Conservation (phyloP, 2,329 filamentous ascomycete genomes). For the Apiospora phragmitis region DNA sequence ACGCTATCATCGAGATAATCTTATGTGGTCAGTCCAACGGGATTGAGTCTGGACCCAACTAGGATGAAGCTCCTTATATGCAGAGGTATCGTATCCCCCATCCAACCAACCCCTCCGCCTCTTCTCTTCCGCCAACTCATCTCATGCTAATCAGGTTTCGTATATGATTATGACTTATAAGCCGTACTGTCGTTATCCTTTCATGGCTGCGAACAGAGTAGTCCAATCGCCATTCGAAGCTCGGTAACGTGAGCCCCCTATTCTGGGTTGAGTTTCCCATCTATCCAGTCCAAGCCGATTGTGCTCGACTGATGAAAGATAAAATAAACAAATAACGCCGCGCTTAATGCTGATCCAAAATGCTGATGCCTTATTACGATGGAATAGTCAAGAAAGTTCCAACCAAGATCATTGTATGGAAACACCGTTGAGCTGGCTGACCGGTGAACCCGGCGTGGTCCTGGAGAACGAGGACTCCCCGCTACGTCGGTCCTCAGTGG, state of each 20-base stretch:
- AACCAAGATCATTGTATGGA: not conserved
- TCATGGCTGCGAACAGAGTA: not conserved
- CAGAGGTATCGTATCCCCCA: not conserved
- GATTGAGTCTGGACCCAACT: not conserved
- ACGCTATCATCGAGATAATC: constrained; percentile 4
- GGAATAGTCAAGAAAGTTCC: not conserved
- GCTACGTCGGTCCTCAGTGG: constrained; percentile 5
- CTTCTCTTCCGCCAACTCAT: not conserved
- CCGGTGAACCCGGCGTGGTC: not conserved
- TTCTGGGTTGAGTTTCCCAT: not conserved
- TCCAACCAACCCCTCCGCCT: not conserved
- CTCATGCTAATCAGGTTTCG: constrained; percentile 1
- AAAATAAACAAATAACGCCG: constrained; percentile 5
- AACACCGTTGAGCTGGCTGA: not conserved
- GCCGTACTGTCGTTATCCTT: constrained; percentile 1
- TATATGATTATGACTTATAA: constrained; percentile 8
- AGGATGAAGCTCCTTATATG: not conserved
- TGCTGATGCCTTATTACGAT: constrained; percentile 10
- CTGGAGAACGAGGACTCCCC: not conserved
- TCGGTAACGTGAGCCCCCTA: not conserved
- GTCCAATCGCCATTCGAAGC: not conserved
- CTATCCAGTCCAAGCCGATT: not conserved
- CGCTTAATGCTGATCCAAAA: constrained; percentile 11
- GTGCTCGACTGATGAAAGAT: not conserved
- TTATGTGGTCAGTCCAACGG: not conserved